phyloP scores from a whole-genome alignment of 1,284 basidiomycete species.

The Cryptococcus neoformans region DNA sequence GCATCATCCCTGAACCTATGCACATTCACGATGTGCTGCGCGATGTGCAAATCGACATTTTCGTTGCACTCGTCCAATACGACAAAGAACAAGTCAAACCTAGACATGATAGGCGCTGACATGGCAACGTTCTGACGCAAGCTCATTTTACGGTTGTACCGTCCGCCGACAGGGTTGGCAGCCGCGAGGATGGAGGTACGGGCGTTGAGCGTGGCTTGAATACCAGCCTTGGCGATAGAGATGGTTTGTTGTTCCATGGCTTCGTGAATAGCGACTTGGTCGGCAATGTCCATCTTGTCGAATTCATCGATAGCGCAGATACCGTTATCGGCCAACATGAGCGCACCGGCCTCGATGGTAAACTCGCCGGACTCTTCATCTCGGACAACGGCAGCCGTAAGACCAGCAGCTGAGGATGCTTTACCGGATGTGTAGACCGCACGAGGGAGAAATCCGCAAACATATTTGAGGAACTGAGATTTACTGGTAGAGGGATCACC shows the following conservation, averaged over 20 bases:
- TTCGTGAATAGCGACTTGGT: constrained; percentile 99
- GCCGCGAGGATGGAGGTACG: constrained; percentile 97
- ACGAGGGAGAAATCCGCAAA: constrained; percentile 97
- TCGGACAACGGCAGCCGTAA: constrained; percentile 96
- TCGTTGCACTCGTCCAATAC: constrained; percentile 98
- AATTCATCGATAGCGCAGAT: constrained; percentile 99
- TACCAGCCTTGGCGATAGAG: constrained; percentile 98
- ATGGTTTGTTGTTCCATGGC: constrained; percentile 99
- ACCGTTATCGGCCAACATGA: constrained; percentile 99
- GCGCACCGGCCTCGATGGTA: constrained; percentile 97
- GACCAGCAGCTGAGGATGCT: constrained; percentile 96
- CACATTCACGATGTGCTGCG: constrained; percentile 96
- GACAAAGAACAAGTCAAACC: constrained; percentile 98
- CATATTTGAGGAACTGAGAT: constrained; percentile 99
- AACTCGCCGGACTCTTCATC: constrained; percentile 99
- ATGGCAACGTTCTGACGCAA: constrained; percentile 95
- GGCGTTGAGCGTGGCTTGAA: constrained; percentile 97
- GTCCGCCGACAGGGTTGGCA: constrained; percentile 93
- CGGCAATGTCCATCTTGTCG: constrained; percentile 99
- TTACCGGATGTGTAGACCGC: constrained; percentile 99
- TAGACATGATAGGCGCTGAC: constrained; percentile 99
- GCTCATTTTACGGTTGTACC: constrained; percentile 94
- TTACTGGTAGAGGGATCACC: constrained; percentile 97
- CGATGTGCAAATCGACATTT: constrained; percentile 87
- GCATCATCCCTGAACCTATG: constrained; percentile 94